Percentiles rank a stretch among this genome's conserved stretches.
Conservation (phyloP, 2,329 filamentous ascomycete genomes). For the Cercospora sesami region DNA sequence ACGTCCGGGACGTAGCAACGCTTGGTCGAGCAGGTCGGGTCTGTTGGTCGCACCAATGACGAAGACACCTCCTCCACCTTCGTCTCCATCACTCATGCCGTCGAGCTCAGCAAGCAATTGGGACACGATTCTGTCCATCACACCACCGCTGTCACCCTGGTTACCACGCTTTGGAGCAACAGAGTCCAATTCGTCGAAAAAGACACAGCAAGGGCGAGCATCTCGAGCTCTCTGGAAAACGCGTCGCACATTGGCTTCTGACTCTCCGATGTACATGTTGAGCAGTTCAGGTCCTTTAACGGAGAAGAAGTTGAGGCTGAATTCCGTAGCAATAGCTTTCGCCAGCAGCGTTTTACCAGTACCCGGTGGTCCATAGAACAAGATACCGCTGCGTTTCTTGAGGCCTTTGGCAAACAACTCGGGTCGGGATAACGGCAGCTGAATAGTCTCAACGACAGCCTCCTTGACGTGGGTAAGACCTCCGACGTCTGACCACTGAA, state of each 20-base stretch:
- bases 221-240: slow-evolving; percentile 87
- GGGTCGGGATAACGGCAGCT: slow-evolving; percentile 83
- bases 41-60: slow-evolving; percentile 96
- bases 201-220: slow-evolving; percentile 83
- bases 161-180: slow-evolving; percentile 96
- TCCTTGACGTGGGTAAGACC: slow-evolving; percentile 93
- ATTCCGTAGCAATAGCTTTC: slow-evolving; percentile 90
- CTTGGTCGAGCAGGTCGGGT: slow-evolving; percentile 88
- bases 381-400: slow-evolving; percentile 93
- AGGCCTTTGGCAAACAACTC: slow-evolving; percentile 96
- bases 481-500: slow-evolving; percentile 94
- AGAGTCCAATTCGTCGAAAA: slow-evolving; percentile 90
- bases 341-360: slow-evolving; percentile 91
- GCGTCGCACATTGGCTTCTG: slow-evolving; percentile 84
- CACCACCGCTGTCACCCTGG: slow-evolving; percentile 93
- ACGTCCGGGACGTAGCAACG: slow-evolving; percentile 80
- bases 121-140: slow-evolving; percentile 97
- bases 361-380: slow-evolving; percentile 88
- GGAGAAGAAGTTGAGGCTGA: slow-evolving; percentile 91
- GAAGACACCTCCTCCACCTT: slow-evolving; percentile 80
- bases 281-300: slow-evolving; percentile 89
- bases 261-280: slow-evolving; percentile 96
- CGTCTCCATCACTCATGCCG: slow-evolving; percentile 93
- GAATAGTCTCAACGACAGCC: slow-evolving; percentile 94
- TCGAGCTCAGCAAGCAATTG: slow-evolving; percentile 93